Conservation (phyloP, 306 rosid species). For the Glycine soja region DNA sequence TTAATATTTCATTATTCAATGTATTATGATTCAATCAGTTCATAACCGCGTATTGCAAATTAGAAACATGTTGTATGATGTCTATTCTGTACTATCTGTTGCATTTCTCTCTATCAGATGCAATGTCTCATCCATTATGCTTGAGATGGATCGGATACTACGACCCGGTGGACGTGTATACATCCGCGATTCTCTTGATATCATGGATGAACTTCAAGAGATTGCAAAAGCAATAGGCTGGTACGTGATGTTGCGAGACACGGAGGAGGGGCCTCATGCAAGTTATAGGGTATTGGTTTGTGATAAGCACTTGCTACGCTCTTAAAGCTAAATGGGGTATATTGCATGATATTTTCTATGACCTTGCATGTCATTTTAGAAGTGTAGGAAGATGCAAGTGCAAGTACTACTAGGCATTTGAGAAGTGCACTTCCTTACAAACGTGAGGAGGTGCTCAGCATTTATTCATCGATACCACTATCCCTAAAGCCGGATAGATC, state of each 20-base stretch:
- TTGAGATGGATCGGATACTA: conserved; percentile 96
- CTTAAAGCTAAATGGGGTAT: conserved; percentile 52
- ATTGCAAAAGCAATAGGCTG: conserved; percentile 91
- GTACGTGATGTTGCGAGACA: conserved; percentile 70
- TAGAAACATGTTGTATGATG: conserved; percentile 3
- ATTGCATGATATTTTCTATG: conserved; percentile 22
- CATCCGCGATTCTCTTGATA: conserved; percentile 74
- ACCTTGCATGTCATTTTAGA: conserved; percentile 20
- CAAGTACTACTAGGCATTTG: too few relatives aligned
- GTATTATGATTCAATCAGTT: not conserved
- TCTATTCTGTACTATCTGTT: conserved; percentile 24
- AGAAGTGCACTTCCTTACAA: conserved; percentile 36
- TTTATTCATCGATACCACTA: not conserved
- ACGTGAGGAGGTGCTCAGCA: conserved; percentile 8
- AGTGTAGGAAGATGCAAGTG: conserved; percentile 1
- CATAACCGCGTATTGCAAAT: not conserved
- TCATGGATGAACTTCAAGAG: conserved; percentile 89
- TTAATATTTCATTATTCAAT: not conserved
- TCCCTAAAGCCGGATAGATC: conserved; percentile 12
- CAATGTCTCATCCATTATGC: conserved; percentile 83
- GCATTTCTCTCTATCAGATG: conserved; percentile 62
- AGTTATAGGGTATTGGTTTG: conserved; percentile 81
- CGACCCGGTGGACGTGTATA: conserved; percentile 88
- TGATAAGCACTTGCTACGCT: conserved; percentile 74
- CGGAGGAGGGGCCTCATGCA: conserved; percentile 91